Base-by-base conservation (phyloP, 169 alveolate genomes). In the Plasmodium yoelii region DNA sequence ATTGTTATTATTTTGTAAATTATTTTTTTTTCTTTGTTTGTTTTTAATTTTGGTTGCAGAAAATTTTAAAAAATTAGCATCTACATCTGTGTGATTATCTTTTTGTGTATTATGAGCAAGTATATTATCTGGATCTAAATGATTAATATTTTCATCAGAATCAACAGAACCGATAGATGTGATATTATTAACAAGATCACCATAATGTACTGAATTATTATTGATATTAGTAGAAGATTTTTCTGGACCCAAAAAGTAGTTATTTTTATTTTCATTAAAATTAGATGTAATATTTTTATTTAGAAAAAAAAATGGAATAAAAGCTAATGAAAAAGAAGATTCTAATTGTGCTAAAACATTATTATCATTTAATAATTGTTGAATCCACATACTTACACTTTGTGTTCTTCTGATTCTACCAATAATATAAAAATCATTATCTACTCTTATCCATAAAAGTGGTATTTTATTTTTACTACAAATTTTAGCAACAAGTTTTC, bases 331-430 rank as follows among this genome's bases (percentile, higher is more conserved):
- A 53, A 86, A 86, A 18, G 97, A 93, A n/a, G 97, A 94, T 60
- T 95, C 97, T 18, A 95, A 61, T 60, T 94, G 97, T 1, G 93
- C 42, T 53, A 64, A 91, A 2, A 93, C 74, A 73, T 93, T 94
- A 51, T 92, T 95, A 61, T 95, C 97, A 65, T 93, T 92, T 63
- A 88, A 68, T 64, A 95, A 82, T 92, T 95, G 97, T 87, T 95
- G 97, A 84, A 94, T 96, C 97, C 97, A 95, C 97, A 95, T 95
- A 44, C 95, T 70, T 75, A 95, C 60, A 88, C 93, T 77, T 93
- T 95, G 96, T 53, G 95, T 77, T 15, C 96, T 80, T 53, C 96
- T 84, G 34, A 88, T 93, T 92, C 97, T 68, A 1, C 94, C 97
- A 13, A 94, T 24, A 71, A 95, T 73, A 59, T 74, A 57, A 57